Evolutionary conservation across 352 stramenopile species (phyloP).

Genomic region (Globisporangium nunn): DNA sequence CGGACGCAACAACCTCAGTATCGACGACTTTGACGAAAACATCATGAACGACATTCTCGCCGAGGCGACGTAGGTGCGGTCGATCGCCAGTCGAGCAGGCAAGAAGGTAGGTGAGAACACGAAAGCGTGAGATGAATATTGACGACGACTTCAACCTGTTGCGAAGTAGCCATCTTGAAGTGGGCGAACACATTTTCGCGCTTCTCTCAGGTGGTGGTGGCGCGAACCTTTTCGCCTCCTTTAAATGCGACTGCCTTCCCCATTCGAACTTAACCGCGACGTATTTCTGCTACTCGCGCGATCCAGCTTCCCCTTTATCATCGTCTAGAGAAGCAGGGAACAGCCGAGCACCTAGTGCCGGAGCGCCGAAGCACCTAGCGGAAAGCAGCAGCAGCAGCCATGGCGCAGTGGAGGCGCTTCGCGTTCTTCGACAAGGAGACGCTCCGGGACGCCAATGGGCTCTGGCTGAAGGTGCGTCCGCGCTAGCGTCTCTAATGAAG

Average conservation of each 20-base stretch:
- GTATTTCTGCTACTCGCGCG: too few relatives aligned
- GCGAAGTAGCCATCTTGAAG: too few relatives aligned
- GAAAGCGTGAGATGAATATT: not conserved
- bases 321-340: too few relatives aligned
- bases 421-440: slow-evolving; percentile 88
- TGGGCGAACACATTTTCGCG: too few relatives aligned
- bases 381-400: slow-evolving; percentile 17
- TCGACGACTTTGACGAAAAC: slow-evolving; percentile 58
- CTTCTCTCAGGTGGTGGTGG: too few relatives aligned
- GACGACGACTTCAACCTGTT: too few relatives aligned
- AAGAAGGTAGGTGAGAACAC: not conserved
- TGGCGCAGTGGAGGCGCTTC: slow-evolving; percentile 87
- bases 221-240: too few relatives aligned
- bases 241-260: too few relatives aligned
- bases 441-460: slow-evolving; percentile 71
- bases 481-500: slow-evolving; percentile 6
- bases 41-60: slow-evolving; percentile 63
- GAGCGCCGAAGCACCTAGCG: not conserved
- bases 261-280: too few relatives aligned
- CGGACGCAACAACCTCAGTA: slow-evolving; percentile 23
- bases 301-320: too few relatives aligned
- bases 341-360: too few relatives aligned
- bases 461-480: slow-evolving; percentile 73
- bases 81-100: not conserved
- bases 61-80: slow-evolving; percentile 3